Conservation (phyloP, 2,329 filamentous ascomycete genomes). For the Fusarium ambrosium region DNA sequence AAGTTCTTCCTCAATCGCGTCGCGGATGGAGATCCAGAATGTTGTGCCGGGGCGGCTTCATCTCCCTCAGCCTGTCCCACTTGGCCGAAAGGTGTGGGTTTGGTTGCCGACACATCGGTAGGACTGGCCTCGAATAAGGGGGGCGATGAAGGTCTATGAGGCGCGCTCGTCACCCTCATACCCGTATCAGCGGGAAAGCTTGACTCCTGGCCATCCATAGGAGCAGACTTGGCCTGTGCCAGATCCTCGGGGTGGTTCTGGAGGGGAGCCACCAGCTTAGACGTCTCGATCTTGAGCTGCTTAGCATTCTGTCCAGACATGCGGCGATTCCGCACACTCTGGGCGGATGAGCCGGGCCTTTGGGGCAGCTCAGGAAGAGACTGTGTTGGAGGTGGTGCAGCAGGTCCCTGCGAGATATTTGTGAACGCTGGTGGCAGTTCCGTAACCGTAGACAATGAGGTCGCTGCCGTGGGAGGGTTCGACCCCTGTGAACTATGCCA, state of each 20-base stretch:
- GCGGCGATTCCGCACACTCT: slow-evolving; percentile 79
- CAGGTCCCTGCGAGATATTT: slow-evolving; percentile 43
- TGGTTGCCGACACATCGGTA: slow-evolving; percentile 43
- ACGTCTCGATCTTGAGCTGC: slow-evolving; percentile 90
- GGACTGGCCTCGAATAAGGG: slow-evolving; percentile 46
- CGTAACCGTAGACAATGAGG: slow-evolving; percentile 74
- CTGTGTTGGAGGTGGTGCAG: slow-evolving; percentile 64
- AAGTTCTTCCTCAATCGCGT: slow-evolving; percentile 73
- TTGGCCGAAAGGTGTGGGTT: slow-evolving; percentile 49
- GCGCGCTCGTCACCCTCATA: slow-evolving; percentile 17
- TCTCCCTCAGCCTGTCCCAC: slow-evolving; percentile 53
- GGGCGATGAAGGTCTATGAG: slow-evolving; percentile 44
- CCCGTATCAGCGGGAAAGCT: slow-evolving; percentile 15
- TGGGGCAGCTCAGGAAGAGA: slow-evolving; percentile 61
- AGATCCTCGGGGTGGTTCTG: slow-evolving; percentile 28
- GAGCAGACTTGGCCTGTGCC: slow-evolving; percentile 29
- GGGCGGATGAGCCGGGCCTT: slow-evolving; percentile 51
- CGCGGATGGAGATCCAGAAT: slow-evolving; percentile 67
- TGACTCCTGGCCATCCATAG: slow-evolving; percentile 19
- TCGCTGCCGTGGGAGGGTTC: slow-evolving; percentile 64
- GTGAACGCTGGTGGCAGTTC: slow-evolving; percentile 62
- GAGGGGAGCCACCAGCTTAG: slow-evolving; percentile 47
- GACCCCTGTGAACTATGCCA: slow-evolving; percentile 86
- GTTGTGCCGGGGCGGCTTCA: slow-evolving; percentile 53
- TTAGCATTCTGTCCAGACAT: slow-evolving; percentile 85